Evolutionary conservation across 768 basidiomycete genomes (phyloP).

Genomic region (Suillus subluteus): DNA sequence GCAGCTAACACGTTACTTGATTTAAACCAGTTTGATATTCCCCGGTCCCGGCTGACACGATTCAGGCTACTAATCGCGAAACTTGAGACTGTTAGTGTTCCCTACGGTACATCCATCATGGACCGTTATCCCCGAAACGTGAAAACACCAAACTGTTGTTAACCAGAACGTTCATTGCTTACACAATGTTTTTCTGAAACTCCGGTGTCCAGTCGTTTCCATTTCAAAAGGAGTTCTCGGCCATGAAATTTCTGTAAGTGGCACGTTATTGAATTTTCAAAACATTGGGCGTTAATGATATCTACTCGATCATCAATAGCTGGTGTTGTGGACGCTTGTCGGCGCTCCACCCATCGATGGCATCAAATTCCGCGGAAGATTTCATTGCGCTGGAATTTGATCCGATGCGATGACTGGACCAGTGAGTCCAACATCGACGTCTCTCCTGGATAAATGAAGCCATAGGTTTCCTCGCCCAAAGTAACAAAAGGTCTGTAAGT

Average conservation of each 20-base stretch:
- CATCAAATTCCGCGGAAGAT: neutral
- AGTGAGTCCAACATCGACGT: neutral
- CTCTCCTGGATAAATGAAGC: neutral
- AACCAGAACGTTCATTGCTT: no score
- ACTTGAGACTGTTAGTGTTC: neutral
- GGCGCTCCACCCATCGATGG: neutral
- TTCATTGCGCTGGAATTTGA: neutral
- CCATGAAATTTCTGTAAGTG: neutral
- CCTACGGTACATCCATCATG: no score
- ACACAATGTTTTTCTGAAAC: neutral
- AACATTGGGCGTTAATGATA: neutral
- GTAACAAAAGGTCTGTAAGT: neutral
- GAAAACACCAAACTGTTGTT: neutral
- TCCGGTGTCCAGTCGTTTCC: neutral
- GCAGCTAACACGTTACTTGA: neutral
- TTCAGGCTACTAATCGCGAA: constrained; percentile 1
- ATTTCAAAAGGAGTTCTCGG: neutral
- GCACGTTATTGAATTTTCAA: neutral
- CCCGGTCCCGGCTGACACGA: neutral
- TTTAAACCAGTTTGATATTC: no score
- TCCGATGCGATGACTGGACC: neutral
- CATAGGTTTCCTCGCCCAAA: neutral
- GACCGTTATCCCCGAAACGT: neutral
- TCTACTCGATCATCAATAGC: neutral
- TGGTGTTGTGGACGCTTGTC: neutral